Conservation (phyloP, 768 basidiomycete species). For the Lyophyllum shimeji region DNA sequence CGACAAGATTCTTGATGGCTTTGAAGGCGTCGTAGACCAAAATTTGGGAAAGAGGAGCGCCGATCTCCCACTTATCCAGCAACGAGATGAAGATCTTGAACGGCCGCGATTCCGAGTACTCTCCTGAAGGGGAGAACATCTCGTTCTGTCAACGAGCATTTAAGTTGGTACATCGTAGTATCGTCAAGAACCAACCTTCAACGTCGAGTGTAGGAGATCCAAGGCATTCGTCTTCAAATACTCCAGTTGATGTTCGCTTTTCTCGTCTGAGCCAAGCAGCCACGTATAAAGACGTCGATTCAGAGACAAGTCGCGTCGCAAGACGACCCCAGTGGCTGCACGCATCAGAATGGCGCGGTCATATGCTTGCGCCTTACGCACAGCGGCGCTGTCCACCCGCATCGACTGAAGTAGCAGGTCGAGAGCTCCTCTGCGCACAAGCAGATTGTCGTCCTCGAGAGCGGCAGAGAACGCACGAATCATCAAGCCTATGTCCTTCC, state of each 20-base stretch:
- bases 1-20: slow-evolving; percentile 59
- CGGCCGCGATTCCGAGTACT: slow-evolving; percentile 78
- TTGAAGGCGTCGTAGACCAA: slow-evolving; percentile 80
- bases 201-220: slow-evolving; percentile 65
- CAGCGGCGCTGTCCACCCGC: slow-evolving; percentile 67
- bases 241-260: slow-evolving; percentile 67
- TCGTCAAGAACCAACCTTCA: slow-evolving; percentile 48
- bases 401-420: slow-evolving; percentile 82
- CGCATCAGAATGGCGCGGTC: slow-evolving; percentile 86
- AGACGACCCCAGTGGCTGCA: slow-evolving; percentile 83
- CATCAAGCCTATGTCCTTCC: slow-evolving; percentile 89
- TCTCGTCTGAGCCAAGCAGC: slow-evolving; percentile 85
- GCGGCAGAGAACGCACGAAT: slow-evolving; percentile 89
- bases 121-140: slow-evolving; percentile 70
- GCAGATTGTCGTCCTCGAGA: slow-evolving; percentile 89
- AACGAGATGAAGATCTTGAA: slow-evolving; percentile 96
- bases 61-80: slow-evolving; percentile 97
- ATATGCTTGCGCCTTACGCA: slow-evolving; percentile 65
- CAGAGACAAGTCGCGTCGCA: slow-evolving; percentile 89
- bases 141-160: slow-evolving; percentile 51
- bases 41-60: slow-evolving; percentile 72
- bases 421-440: slow-evolving; percentile 83
- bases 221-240: slow-evolving; percentile 73
- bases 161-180: not conserved
- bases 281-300: slow-evolving; percentile 92